Evolutionary conservation across 768 basidiomycete genomes (phyloP).

Genomic region (Boletus vinaceobasis): DNA sequence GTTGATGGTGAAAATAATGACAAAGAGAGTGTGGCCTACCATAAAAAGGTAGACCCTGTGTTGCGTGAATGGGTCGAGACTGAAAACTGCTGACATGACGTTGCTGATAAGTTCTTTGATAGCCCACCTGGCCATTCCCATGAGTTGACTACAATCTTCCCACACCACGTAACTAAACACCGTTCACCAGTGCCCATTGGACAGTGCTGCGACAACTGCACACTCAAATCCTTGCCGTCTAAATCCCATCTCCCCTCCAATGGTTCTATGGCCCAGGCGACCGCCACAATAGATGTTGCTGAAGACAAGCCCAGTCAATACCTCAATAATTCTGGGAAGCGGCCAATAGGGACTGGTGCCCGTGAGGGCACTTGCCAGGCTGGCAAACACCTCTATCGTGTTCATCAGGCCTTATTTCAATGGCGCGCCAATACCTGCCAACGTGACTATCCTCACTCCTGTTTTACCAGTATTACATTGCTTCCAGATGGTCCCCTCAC

Average conservation of each 20-base stretch:
- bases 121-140: not conserved
- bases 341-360: not conserved
- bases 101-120: not conserved
- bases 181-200: too few species aligned
- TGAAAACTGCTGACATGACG: not conserved
- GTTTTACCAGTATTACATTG: not conserved
- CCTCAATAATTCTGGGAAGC: not conserved
- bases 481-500: not conserved
- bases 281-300: too few species aligned
- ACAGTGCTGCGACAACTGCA: too few species aligned
- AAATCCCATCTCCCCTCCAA: too few species aligned
- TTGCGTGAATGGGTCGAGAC: not conserved
- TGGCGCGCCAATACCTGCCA: not conserved
- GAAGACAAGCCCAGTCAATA: too few species aligned
- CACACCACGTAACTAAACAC: too few species aligned
- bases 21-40: not conserved
- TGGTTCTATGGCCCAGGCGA: too few species aligned
- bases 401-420: not conserved
- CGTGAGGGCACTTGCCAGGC: not conserved
- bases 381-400: not conserved
- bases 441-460: not conserved
- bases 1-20: not conserved
- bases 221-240: too few species aligned
- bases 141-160: too few species aligned
- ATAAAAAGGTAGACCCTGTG: not conserved